Base-by-base conservation (phyloP, 345 rosid species). In the Dipteronia dyeriana region DNA sequence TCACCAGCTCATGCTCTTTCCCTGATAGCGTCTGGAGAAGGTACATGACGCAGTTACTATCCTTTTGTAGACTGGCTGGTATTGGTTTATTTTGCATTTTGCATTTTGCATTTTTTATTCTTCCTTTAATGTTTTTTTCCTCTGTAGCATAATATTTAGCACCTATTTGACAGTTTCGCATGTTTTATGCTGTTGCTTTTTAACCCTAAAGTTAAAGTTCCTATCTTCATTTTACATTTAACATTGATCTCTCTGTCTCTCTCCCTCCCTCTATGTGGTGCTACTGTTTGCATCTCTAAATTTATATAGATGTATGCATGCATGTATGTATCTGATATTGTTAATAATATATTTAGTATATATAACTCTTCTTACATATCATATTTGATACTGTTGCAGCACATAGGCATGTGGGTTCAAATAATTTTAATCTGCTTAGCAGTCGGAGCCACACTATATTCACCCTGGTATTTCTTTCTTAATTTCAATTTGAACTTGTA, bases 1-100 rank as follows among this genome's bases (percentile, higher is more conserved):
- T 95, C 99, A 77, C 99, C 98, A 77, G 98, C 97, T 71, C 99
- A 95, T 82, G 99, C 93, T 70, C 90, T 93, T 81, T 95, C 99
- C 80, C 86, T 95, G 84, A 93, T 95, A 82, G 99, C 99, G 74
- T 78, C 97, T 72, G 99, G 99, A 75, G 98, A 95, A 95, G 99
- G 98, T 93, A 84, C 25, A 45, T 9, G 62, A 62, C 20, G 71
- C 65, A 39, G 73, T 63, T 39, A 23, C 64, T 39, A 59, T 20
- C 68, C 64, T 23, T 57, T 26, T 14, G 5, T 68, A 54, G 34
- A 16, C 49, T 79, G 73, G 47, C 11, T 43, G 31, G 25, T 26
- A 19, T 23, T 54, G 38, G 22, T 59, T 79, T 69, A 39, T 9
- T 61, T 43, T 43, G n/a, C 29, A 14, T n/a, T 61, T 43, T 43